Percentiles rank a stretch among this genome's conserved stretches.
phyloP scores from a whole-genome alignment of 2,329 filamentous ascomycete species.

The Fusarium dlaminii region DNA sequence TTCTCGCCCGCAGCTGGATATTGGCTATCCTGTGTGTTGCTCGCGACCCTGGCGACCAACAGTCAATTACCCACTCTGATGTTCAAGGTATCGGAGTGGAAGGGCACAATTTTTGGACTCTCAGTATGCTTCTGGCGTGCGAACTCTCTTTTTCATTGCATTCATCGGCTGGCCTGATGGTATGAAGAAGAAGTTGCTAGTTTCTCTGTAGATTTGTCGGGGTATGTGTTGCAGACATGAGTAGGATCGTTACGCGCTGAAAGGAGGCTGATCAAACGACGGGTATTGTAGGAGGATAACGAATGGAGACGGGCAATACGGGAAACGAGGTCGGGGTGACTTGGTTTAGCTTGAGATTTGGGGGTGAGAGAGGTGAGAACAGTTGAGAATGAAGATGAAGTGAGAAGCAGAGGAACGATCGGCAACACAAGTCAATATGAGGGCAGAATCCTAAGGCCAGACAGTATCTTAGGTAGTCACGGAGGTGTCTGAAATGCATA shows the following conservation, averaged over 20 bases:
- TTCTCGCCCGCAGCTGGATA: not conserved
- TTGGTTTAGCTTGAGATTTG: no score
- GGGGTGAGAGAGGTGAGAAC: not conserved
- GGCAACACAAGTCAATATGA: not conserved
- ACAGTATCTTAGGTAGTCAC: not conserved
- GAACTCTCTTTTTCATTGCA: not conserved
- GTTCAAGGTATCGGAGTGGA: not conserved
- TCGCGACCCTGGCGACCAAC: not conserved
- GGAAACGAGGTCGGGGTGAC: not conserved
- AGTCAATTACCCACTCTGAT: not conserved
- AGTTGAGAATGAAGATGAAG: not conserved
- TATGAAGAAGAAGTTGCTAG: not conserved
- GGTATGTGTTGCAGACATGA: fast-evolving
- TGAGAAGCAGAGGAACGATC: not conserved
- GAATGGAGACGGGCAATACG: not conserved
- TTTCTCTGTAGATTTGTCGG: not conserved
- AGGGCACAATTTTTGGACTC: not conserved
- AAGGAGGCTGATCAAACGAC: not conserved
- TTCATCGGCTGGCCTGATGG: not conserved
- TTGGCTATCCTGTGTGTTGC: not conserved
- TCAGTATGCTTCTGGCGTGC: not conserved
- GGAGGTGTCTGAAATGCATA: not conserved
- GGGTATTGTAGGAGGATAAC: not conserved
- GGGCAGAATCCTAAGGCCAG: not conserved
- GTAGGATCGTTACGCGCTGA: not conserved